Evolutionary conservation across 345 rosid species (phyloP), one percentile per base, ranked within the genome.

Genomic region (Salix caprea): DNA sequence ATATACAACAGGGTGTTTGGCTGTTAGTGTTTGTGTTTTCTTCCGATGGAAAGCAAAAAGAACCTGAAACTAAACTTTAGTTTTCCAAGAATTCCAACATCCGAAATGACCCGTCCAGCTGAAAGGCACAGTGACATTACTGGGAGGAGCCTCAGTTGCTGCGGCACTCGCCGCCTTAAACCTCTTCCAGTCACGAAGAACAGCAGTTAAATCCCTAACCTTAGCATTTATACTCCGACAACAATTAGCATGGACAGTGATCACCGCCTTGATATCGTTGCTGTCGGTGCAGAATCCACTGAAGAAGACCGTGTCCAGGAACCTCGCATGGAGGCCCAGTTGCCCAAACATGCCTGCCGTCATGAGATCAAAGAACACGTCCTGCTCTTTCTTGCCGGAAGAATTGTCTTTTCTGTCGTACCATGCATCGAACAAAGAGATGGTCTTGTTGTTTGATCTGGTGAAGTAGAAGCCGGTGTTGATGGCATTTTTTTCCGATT

Each of bases 241-340:
- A 7, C 81, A 81, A 40, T 81, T 81, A 21, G 84, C 80, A 65
- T 81, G 84, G 1, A 81, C 81, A 5, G 84, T 81, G 26, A 26
- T n/a, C 6, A 81, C 80, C 5, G 42, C 69, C n/a, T 9, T 42
- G 2, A 77, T 30, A 26, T 73, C 80, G 8, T 19, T 67, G 74
- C 84, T 81, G 16, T 73, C 80, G 2, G 73, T 26, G 21, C 84
- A 81, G 67, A 81, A 81, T 18, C 80, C 84, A 52, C 84, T 81
- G 21, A 77, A 81, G n/a, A 28, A 69, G 54, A 50, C 14, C 0
- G 75, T 81, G 52, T 77, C 81, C 61, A 81, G 7, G 58, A 81
- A 81, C 75, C 81, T 73, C 8, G 77, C 64, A 21, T 28, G 24
- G 2, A 81, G 9, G 36, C 30, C 71, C 28, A 77, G 7, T 6